Evolutionary conservation across 352 stramenopile species (phyloP), one percentile per base, ranked within the genome.

Genomic region (Phytophthora megakarya): DNA sequence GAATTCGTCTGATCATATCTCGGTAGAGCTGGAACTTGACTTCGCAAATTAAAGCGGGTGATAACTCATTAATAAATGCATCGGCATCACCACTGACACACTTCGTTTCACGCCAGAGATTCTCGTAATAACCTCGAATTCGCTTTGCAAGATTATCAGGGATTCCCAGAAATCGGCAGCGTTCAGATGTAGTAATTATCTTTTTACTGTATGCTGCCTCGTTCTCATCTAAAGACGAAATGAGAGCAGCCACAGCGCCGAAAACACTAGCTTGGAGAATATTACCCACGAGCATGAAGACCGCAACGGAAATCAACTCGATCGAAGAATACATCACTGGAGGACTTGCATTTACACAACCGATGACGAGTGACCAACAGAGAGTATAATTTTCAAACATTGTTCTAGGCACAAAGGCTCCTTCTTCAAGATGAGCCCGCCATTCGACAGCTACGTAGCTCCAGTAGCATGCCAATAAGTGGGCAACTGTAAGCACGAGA

Each of bases 11-110:
- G 72, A 93, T 65, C 80, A 91, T 90, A 46, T 91, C 79, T 15
- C 81, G 63, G 40, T 90, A 91, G 26, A 93, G 49, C 50, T 93
- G 80, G 60, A 91, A 90, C 55, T 90, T 93, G 46, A 93, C 69
- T 52, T 93, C 84, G 60, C 80, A 89, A 19, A 86, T 83, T 21
- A 92, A 62, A 12, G 83, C 80, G 0, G 80, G 80, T 3, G 80
- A 90, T 11, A 92, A 48, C 42, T 92, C 81, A 55, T 86, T 89
- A 65, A 90, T 92, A 48, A 92, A 92, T 8, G 79, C 57, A 61
- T 92, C 81, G 19, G 75, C 79, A 25, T 90, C 80, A 8, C 67
- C 57, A 28, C 71, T 87, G 18, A 87, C 49, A 25, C 76, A 88
- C 40, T 86, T 85, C 3, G 78, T 90, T 38, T 90, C 79, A 8